Percentiles rank a stretch among this genome's conserved stretches.
These are phyloP conservation scores for Phytophthora citricola DNA, from an alignment of 352 stramenopile species.

Conservation along the genomic window DNA sequence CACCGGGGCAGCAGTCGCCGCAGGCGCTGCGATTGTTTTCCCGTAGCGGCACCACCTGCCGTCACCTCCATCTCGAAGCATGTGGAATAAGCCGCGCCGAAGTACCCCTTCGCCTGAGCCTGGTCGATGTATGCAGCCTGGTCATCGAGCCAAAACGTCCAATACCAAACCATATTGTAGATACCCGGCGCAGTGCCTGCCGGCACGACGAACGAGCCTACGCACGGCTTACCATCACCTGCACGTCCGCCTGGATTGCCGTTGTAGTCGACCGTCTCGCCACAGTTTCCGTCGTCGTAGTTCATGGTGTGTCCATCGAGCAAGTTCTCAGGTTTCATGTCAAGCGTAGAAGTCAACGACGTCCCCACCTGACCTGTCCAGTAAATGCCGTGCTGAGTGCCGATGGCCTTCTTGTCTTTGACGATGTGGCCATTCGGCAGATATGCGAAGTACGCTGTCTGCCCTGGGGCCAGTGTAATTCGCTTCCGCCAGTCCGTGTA, in stretches of 20 bases:
- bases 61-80: conserved; percentile 75
- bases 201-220: conserved; percentile 60
- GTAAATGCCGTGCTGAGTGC: conserved; percentile 69
- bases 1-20: background rate
- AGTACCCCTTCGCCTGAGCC: conserved; percentile 57
- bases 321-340: conserved; percentile 59
- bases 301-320: conserved; percentile 51
- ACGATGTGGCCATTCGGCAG: conserved; percentile 67
- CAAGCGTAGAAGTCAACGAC: conserved; percentile 49
- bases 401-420: conserved; percentile 73
- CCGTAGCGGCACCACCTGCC: conserved; percentile 3
- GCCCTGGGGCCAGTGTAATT: conserved; percentile 43
- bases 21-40: background rate
- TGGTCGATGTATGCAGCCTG: conserved; percentile 56
- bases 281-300: conserved; percentile 72
- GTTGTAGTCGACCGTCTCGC: conserved; percentile 54
- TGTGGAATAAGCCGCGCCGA: conserved; percentile 70
- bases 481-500: conserved; percentile 70
- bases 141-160: conserved; percentile 71
- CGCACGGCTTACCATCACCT: conserved; percentile 67
- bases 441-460: conserved; percentile 60
- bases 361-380: conserved; percentile 56
- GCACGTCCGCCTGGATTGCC: conserved; percentile 54
- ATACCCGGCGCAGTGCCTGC: conserved; percentile 48
- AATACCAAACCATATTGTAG: conserved; percentile 80